Conservation (phyloP, 2,329 filamentous ascomycete genomes). For the Phialophora verrucosa region DNA sequence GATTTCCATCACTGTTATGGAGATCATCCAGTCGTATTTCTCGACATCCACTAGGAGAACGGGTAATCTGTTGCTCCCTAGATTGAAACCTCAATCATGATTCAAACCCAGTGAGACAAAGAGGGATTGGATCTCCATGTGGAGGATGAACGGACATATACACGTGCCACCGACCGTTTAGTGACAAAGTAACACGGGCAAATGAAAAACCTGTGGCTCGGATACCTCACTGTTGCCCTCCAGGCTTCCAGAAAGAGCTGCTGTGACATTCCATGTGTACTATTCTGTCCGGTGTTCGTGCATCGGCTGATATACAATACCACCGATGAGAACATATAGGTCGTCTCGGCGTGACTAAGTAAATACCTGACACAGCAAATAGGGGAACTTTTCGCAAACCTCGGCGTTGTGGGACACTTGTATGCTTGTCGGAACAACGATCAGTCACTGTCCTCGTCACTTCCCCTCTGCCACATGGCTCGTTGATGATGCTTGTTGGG, state of each 20-base stretch:
- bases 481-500: neutral
- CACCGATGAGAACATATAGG: neutral
- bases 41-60: no score
- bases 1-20: no score
- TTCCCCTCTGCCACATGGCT: neutral
- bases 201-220: neutral
- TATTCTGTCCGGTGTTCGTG: neutral
- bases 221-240: neutral
- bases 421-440: neutral
- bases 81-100: no score
- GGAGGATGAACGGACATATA: no score
- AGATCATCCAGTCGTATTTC: no score
- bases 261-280: neutral
- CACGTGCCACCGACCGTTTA: no score
- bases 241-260: neutral
- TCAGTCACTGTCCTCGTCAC: constrained; percentile 1
- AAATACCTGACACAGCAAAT: neutral
- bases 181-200: no score
- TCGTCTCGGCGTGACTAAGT: neutral
- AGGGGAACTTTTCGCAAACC: neutral
- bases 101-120: no score
- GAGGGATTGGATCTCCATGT: no score
- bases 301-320: neutral
- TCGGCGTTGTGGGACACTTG: neutral
- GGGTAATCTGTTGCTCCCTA: no score